phyloP scores from a whole-genome alignment of 495 filamentous ascomycete species.

The Hypoxylon trugodes region DNA sequence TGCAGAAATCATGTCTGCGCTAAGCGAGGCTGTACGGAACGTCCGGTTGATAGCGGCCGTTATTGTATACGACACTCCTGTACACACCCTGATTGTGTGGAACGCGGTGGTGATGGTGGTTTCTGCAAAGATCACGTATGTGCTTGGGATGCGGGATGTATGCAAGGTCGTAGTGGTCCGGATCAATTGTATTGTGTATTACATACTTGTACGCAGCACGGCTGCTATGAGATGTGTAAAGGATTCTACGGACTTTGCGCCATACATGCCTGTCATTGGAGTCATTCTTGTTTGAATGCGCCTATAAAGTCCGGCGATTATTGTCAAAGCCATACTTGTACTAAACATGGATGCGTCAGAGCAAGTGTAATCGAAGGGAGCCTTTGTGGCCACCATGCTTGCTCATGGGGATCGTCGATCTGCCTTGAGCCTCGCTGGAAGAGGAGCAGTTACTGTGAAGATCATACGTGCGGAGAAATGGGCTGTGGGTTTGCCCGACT shows the following conservation, averaged over 20 bases:
- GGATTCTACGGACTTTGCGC: constrained; percentile 22
- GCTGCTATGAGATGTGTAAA: constrained; percentile 26
- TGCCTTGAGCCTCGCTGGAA: constrained; percentile 36
- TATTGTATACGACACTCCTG: constrained; percentile 24
- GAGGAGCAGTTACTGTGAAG: constrained; percentile 34
- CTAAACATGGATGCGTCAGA: constrained; percentile 17
- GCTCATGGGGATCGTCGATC: constrained; percentile 30
- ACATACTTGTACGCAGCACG: constrained; percentile 24
- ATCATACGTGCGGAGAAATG: constrained; percentile 39
- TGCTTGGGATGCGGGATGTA: constrained; percentile 25
- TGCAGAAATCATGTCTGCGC: constrained; percentile 24
- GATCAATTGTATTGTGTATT: constrained; percentile 29
- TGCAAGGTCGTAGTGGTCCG: constrained; percentile 13
- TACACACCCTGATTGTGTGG: constrained; percentile 15
- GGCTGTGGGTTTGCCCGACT: constrained; percentile 30
- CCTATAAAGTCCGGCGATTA: constrained; percentile 20
- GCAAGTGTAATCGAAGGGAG: constrained; percentile 29
- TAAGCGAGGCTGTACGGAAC: constrained; percentile 18
- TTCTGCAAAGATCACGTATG: constrained; percentile 32
- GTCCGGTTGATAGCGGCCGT: constrained; percentile 12
- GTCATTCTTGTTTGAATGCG: constrained; percentile 9
- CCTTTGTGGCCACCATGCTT: constrained; percentile 27
- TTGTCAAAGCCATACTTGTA: constrained; percentile 26
- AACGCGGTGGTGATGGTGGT: constrained; percentile 17
- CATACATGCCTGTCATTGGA: constrained; percentile 31